Conservation (phyloP, 2,329 filamentous ascomycete species). For the Lachnellula occidentalis region DNA sequence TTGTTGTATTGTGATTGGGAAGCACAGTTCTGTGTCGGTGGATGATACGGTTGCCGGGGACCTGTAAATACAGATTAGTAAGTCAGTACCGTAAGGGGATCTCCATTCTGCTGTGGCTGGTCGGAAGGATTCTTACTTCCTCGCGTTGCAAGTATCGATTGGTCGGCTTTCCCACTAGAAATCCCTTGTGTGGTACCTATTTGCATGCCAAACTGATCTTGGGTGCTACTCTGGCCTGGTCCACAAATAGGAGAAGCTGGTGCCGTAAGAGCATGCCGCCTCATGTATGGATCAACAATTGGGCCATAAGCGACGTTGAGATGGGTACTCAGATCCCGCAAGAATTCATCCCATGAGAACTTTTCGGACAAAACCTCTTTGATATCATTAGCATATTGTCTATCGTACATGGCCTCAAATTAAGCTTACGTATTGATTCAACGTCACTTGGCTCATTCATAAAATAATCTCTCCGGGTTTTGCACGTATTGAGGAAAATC, state of each 20-base stretch:
- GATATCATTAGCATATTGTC: conserved; percentile 9
- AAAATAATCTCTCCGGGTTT: conserved; percentile 50
- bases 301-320: conserved; percentile 53
- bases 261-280: conserved; percentile 26
- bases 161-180: too few species aligned
- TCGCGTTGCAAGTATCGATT: too few species aligned
- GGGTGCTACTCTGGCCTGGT: neutral
- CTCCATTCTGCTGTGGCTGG: conserved; percentile 10
- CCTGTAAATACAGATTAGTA: neutral
- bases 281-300: conserved; percentile 42
- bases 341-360: conserved; percentile 59
- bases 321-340: conserved; percentile 52
- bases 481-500: conserved; percentile 52
- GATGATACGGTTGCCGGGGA: conserved; percentile 17
- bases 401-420: neutral
- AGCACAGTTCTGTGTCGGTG: conserved; percentile 23
- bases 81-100: neutral
- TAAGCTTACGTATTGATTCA: conserved; percentile 33
- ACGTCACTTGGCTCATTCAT: conserved; percentile 47
- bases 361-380: conserved; percentile 46
- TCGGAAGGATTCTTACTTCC: neutral
- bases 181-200: neutral
- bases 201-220: neutral
- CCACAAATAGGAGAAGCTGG: conserved; percentile 14
- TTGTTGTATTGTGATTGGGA: conserved; percentile 2